A percentile compares a stretch with the other conserved stretches of the same genome.
phyloP scores from a whole-genome alignment of 1,284 basidiomycete genomes.

The Cerioporus squamosus region DNA sequence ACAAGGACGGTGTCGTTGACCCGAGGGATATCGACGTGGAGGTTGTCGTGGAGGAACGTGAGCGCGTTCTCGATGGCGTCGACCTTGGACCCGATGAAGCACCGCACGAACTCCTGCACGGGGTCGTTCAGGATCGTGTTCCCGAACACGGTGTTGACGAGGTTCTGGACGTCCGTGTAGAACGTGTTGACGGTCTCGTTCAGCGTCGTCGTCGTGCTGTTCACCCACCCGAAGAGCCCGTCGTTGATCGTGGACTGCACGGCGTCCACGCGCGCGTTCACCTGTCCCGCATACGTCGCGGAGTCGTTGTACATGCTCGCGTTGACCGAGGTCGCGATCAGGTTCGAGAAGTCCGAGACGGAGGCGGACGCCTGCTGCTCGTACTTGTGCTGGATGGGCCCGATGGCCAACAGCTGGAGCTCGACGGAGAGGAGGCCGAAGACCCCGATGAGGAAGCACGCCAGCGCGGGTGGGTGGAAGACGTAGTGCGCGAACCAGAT shows the following conservation, averaged over 20 bases:
- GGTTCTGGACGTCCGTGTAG: constrained; percentile 74
- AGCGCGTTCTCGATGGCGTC: constrained; percentile 85
- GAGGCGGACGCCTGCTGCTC: constrained; percentile 60
- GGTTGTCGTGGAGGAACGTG: constrained; percentile 91
- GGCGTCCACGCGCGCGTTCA: constrained; percentile 73
- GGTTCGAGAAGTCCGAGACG: constrained; percentile 67
- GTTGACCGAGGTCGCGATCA: constrained; percentile 81
- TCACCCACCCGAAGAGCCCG: constrained; percentile 89
- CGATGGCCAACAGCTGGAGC: constrained; percentile 80
- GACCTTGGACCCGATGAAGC: constrained; percentile 90
- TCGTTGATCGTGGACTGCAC: constrained; percentile 83
- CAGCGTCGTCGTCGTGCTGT: constrained; percentile 86
- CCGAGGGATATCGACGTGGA: constrained; percentile 76
- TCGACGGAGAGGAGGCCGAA: constrained; percentile 88
- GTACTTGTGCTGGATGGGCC: constrained; percentile 71
- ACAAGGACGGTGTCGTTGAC: constrained; percentile 78
- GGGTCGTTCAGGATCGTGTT: constrained; percentile 82
- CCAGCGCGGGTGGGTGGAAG: constrained; percentile 87
- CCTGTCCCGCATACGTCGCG: constrained; percentile 69
- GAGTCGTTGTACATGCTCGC: constrained; percentile 82
- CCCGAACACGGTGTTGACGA: constrained; percentile 77
- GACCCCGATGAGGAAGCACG: constrained; percentile 88
- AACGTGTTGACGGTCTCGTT: constrained; percentile 81
- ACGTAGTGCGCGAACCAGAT: constrained; percentile 90
- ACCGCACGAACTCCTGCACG: constrained; percentile 86